Evolutionary conservation across 345 rosid species (phyloP).

Genomic region (Noccaea caerulescens): DNA sequence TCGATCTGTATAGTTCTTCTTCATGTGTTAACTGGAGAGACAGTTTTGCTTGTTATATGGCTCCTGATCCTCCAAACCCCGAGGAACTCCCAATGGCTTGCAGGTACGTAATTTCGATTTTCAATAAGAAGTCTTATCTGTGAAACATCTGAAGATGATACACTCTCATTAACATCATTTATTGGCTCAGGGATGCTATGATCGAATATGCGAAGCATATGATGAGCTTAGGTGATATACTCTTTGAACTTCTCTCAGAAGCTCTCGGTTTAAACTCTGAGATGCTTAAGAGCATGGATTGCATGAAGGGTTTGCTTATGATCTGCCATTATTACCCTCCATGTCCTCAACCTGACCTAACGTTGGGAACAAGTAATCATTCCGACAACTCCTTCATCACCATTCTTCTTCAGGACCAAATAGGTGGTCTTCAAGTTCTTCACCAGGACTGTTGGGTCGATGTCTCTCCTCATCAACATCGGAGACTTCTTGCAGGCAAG

Average conservation of each 20-base stretch:
- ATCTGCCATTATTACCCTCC: constrained; percentile 48
- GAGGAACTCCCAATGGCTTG: constrained; percentile 53
- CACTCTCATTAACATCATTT: not conserved
- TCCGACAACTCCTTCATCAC: constrained; percentile 46
- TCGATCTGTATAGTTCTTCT: constrained; percentile 46
- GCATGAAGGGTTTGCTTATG: constrained; percentile 34
- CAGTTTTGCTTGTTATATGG: constrained; percentile 41
- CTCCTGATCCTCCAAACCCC: constrained; percentile 47
- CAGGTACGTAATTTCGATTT: constrained; percentile 32
- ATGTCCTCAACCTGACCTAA: constrained; percentile 57
- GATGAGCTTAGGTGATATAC: constrained; percentile 36
- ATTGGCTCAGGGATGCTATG: constrained; percentile 41
- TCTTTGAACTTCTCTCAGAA: constrained; percentile 49
- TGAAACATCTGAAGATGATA: not conserved
- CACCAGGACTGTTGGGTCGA: constrained; percentile 47
- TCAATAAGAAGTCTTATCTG: not conserved
- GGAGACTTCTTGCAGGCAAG: constrained; percentile 51
- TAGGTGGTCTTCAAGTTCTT: constrained; percentile 53
- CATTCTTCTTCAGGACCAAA: constrained; percentile 50
- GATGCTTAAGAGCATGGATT: constrained; percentile 40
- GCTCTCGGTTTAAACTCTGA: constrained; percentile 46
- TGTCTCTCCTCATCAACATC: constrained; percentile 44
- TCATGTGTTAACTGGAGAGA: constrained; percentile 54
- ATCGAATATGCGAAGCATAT: constrained; percentile 47
- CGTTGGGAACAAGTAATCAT: constrained; percentile 44